A percentile compares a stretch with the other conserved stretches of the same genome.
phyloP scores from a whole-genome alignment of 1,284 basidiomycete species.

The Sparassis latifolia region DNA sequence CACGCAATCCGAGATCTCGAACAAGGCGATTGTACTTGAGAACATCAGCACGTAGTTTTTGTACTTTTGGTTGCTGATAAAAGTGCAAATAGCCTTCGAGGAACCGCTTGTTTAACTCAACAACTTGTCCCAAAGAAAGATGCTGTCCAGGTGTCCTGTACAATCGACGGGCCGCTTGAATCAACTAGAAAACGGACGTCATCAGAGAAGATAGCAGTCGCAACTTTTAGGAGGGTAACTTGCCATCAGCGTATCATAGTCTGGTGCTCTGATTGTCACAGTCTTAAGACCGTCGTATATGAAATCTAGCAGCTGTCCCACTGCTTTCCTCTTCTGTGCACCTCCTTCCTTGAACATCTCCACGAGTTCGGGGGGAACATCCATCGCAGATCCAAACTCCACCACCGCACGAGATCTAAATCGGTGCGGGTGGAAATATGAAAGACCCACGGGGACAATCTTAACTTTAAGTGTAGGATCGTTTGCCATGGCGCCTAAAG shows the following conservation, averaged over 20 bases:
- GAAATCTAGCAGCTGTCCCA: slow-evolving; percentile 84
- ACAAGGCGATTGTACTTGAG: slow-evolving; percentile 90
- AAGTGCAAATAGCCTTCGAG: slow-evolving; percentile 92
- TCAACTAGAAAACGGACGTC: slow-evolving; percentile 49
- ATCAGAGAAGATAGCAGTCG: neutral
- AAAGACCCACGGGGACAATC: slow-evolving; percentile 91
- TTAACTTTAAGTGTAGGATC: slow-evolving; percentile 84
- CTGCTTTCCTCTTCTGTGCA: slow-evolving; percentile 84
- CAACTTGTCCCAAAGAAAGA: slow-evolving; percentile 91
- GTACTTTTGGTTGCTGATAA: slow-evolving; percentile 89
- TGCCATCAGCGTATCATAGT: slow-evolving; percentile 98
- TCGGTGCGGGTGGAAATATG: slow-evolving; percentile 93
- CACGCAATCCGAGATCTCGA: slow-evolving; percentile 90
- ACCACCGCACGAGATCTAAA: slow-evolving; percentile 95
- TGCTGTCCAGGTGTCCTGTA: slow-evolving; percentile 96
- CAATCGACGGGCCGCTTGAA: slow-evolving; percentile 92
- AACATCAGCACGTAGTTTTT: slow-evolving; percentile 80
- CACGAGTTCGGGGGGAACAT: slow-evolving; percentile 82
- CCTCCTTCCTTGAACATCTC: slow-evolving; percentile 92
- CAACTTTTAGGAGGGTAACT: neutral
- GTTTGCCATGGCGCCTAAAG: slow-evolving; percentile 93
- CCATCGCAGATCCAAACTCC: slow-evolving; percentile 91
- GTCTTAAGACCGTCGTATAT: slow-evolving; percentile 97
- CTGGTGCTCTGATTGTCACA: slow-evolving; percentile 93
- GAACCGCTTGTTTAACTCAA: slow-evolving; percentile 93